These are phyloP conservation scores for Jamesozyma piceae DNA, from an alignment of 805 yeast genomes.

Conservation along the genomic window DNA sequence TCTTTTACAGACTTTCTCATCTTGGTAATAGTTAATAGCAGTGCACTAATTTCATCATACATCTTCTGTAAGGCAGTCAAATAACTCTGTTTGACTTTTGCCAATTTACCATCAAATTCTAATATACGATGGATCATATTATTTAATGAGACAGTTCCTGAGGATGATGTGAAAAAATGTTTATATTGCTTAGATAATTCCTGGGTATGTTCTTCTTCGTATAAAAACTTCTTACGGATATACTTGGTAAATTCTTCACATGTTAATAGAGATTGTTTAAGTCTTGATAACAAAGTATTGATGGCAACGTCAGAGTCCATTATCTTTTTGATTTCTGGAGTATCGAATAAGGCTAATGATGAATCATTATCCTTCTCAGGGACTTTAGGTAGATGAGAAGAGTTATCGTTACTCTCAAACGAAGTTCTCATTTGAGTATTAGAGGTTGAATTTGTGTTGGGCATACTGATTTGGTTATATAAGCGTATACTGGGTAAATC, in stretches of 20 bases:
- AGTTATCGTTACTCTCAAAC: background rate
- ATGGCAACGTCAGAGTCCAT: constrained; percentile 67
- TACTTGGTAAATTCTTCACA: constrained; percentile 80
- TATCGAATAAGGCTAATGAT: constrained; percentile 11
- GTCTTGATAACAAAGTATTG: constrained; percentile 57
- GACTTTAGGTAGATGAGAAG: background rate
- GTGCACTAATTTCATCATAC: constrained; percentile 72
- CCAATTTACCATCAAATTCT: constrained; percentile 67
- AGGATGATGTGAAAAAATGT: constrained; percentile 29
- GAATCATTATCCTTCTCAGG: background rate
- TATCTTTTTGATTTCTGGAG: constrained; percentile 42
- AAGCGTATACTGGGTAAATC: no score
- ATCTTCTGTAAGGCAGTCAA: constrained; percentile 73
- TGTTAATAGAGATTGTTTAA: constrained; percentile 71
- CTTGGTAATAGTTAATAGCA: constrained; percentile 60
- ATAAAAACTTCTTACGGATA: constrained; percentile 64
- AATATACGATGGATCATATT: constrained; percentile 58
- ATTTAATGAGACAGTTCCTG: constrained; percentile 42
- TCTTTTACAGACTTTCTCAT: constrained; percentile 74
- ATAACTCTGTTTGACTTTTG: constrained; percentile 63
- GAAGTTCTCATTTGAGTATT: background rate
- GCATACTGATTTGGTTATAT: no score
- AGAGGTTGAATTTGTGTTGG: background rate
- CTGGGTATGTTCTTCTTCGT: constrained; percentile 69
- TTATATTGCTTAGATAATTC: constrained; percentile 66